Evolutionary conservation across 2,329 filamentous ascomycete species (phyloP).

Genomic region (Aspergillus carbonarius): DNA sequence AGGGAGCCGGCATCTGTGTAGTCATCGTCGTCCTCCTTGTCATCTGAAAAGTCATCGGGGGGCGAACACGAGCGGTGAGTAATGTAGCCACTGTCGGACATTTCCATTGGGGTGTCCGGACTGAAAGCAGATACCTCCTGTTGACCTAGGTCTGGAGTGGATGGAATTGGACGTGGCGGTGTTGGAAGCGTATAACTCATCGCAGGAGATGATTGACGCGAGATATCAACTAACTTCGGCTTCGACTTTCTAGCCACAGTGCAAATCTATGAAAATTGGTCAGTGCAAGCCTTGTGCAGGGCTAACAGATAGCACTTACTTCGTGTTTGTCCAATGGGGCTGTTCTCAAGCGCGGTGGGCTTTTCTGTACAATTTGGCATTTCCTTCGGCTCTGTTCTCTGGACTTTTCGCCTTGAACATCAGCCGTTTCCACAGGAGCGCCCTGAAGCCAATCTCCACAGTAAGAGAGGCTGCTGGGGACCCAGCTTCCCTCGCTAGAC

Average conservation of each 20-base stretch:
- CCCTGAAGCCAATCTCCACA: conserved; percentile 40
- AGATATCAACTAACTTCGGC: conserved; percentile 40
- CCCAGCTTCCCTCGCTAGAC: conserved; percentile 40
- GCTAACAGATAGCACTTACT: conserved; percentile 16
- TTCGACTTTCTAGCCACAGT: conserved; percentile 38
- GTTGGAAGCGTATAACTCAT: conserved; percentile 27
- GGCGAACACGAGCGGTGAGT: conserved; percentile 31
- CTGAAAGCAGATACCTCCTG: conserved; percentile 42
- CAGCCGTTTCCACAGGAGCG: conserved; percentile 32
- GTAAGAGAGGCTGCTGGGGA: conserved; percentile 37
- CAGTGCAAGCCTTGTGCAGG: background rate
- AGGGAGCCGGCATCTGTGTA: conserved; percentile 29
- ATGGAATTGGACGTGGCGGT: conserved; percentile 29
- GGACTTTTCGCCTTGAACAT: conserved; percentile 24
- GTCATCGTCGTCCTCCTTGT: conserved; percentile 30
- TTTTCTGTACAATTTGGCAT: conserved; percentile 39
- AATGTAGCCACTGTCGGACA: conserved; percentile 37
- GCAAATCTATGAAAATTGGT: conserved; percentile 25
- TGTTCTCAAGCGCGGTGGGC: conserved; percentile 26
- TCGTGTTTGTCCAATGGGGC: conserved; percentile 22
- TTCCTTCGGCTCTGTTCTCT: conserved; percentile 35
- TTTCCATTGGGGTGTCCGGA: conserved; percentile 38
- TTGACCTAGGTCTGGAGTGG: conserved; percentile 35
- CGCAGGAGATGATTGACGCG: conserved; percentile 34
- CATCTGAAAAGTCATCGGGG: conserved; percentile 22